Base-by-base conservation (phyloP, 2,329 filamentous ascomycete genomes). In the Fusarium haematococcum region DNA sequence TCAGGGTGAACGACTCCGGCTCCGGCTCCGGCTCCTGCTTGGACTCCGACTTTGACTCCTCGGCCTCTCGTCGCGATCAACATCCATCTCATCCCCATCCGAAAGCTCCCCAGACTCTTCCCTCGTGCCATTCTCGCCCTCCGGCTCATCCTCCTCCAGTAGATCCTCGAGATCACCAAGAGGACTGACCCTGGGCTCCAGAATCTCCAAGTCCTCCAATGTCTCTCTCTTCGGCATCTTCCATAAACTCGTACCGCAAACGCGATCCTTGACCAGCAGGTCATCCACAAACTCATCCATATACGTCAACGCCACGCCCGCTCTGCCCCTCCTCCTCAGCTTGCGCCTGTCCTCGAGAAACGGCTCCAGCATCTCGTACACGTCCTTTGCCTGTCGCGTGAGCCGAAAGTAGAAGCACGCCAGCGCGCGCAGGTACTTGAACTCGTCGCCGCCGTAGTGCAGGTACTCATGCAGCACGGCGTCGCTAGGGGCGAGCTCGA, bases 231-330 rank as follows among this genome's bases (percentile, higher is more conserved):
- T 91, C 5, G 95, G 94, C 88, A 99, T 89, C 85, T 98, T 97
- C 91, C 95, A 97, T 77, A 99, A 81, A 80, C 92, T 97, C 4
- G 97, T 98, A 41, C 92, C 96, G 80, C 96, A 98, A 0, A 98
- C 92, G 62, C 97, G 89, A 67, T 97, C 94, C 84, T 97, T 97
- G 0, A 90, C 93, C 72, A 99, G 86, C 75, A 99, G 84, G 71
- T 98, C 95, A 82, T 99, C 97, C 65, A 98, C 91, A 81, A 99
- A 98, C 77, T 96, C 92, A 83, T 99, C 97, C 83, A 99, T 87
- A 79, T 90, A 93, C 4, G 94, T 97, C 77, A 99, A 82, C 14
- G 86, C 88, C 73, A 94, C 95, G 2, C 94, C 93, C 32, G 91
- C 90, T 73, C 95, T 90, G 16, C 91, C 93, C 77, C 93, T 89